Evolutionary conservation across 208 protist species (phyloP).

Genomic region (Leishmania tropica): DNA sequence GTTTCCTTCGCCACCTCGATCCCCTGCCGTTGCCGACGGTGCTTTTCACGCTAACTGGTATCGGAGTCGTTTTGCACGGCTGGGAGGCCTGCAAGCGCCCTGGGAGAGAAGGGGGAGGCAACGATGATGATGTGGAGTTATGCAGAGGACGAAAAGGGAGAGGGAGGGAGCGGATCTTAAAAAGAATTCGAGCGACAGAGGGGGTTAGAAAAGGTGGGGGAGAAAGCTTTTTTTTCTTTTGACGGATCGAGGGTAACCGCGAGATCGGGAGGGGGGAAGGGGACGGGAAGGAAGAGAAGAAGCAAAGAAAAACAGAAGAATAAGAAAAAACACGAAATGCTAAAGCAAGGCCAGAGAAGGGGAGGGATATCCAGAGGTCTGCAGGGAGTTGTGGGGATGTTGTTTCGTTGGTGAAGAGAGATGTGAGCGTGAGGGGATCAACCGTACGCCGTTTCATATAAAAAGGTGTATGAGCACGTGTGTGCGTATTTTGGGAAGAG

Average conservation of each 20-base stretch:
- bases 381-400: not conserved
- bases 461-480: not conserved
- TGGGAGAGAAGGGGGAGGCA: not conserved
- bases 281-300: not conserved
- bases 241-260: not conserved
- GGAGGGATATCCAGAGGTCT: not conserved
- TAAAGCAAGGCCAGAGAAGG: not conserved
- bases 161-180: not conserved
- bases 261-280: no score
- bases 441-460: not conserved
- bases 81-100: not conserved
- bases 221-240: not conserved
- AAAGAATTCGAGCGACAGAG: not conserved
- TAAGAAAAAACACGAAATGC: not conserved
- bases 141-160: not conserved
- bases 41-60: not conserved
- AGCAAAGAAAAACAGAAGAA: not conserved
- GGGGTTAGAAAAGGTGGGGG: not conserved
- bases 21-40: not conserved
- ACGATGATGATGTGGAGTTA: not conserved
- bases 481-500: not conserved
- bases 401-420: not conserved
- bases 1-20: not conserved
- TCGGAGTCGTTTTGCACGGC: not conserved
- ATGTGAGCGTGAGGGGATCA: not conserved